phyloP scores from a whole-genome alignment of 2,329 filamentous ascomycete genomes.

The Parastagonospora nodorum region DNA sequence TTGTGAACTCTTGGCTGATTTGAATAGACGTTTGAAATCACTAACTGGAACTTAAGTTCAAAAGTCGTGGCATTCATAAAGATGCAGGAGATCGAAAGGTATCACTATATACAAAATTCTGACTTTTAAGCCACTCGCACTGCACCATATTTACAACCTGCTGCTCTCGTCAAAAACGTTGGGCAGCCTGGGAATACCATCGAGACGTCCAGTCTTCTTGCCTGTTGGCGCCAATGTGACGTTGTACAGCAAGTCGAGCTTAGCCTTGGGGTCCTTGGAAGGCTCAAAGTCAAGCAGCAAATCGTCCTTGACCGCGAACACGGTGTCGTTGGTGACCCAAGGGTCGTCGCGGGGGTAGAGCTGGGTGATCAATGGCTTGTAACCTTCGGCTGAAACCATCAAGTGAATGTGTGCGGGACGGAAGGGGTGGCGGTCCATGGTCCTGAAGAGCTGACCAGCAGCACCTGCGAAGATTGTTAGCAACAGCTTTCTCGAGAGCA shows the following conservation, averaged over 20 bases:
- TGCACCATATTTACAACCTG: conserved; percentile 23
- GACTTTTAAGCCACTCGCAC: conserved; percentile 13
- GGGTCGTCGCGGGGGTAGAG: conserved; percentile 65
- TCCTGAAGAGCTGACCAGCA: conserved; percentile 57
- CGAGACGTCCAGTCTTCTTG: conserved; percentile 35
- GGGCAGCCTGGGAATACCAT: conserved; percentile 40
- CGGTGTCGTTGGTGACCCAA: conserved; percentile 62
- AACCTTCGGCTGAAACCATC: conserved; percentile 60
- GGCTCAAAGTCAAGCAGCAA: conserved; percentile 63
- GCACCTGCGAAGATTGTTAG: conserved; percentile 44
- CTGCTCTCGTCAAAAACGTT: conserved; percentile 30
- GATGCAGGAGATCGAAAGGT: background rate
- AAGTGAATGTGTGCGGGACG: conserved; percentile 66
- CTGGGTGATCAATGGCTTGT: conserved; percentile 63
- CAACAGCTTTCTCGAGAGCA: background rate
- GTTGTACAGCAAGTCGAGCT: conserved; percentile 66
- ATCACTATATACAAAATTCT: conserved; percentile 19
- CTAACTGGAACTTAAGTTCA: too few species aligned
- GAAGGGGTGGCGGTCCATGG: conserved; percentile 64
- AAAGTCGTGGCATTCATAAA: background rate
- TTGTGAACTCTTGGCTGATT: background rate
- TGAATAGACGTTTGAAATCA: background rate
- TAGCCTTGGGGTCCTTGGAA: conserved; percentile 57
- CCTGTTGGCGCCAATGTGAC: conserved; percentile 58
- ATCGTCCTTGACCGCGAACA: conserved; percentile 67